Percentiles rank a stretch among this genome's conserved stretches.
Conservation (phyloP, 148 eudicot species). For the Arctostaphylos glauca region DNA sequence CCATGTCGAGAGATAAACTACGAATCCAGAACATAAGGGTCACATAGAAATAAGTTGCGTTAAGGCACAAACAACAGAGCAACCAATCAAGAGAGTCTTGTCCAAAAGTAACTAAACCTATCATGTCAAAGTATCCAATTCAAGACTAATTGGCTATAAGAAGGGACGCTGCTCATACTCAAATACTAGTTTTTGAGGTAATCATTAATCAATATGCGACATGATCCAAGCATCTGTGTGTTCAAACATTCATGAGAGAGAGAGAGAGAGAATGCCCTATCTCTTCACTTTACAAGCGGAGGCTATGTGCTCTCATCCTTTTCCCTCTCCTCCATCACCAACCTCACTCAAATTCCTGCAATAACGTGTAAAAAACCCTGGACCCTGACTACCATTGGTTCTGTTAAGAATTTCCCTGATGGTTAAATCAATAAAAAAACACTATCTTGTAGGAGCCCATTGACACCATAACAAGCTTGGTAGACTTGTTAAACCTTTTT, state of each 20-base stretch:
- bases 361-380: neutral
- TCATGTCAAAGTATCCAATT: too few species aligned
- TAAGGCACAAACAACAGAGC: too few species aligned
- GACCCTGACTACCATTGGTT: neutral
- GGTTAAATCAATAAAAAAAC: neutral
- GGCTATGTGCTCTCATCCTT: slow-evolving; percentile 6
- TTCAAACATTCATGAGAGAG: neutral
- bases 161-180: too few species aligned
- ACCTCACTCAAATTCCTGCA: neutral
- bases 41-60: too few species aligned
- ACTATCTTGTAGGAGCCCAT: neutral
- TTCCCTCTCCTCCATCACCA: slow-evolving; percentile 6
- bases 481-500: neutral
- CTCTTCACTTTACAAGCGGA: neutral
- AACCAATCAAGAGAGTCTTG: too few species aligned
- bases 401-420: neutral
- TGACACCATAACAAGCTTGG: neutral
- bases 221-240: too few species aligned
- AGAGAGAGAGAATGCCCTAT: neutral
- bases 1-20: too few species aligned
- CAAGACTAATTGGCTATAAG: too few species aligned
- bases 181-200: too few species aligned
- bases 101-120: too few species aligned
- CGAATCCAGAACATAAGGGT: too few species aligned
- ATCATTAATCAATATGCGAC: too few species aligned